These are phyloP conservation scores for Volvariella volvacea DNA, from an alignment of 1,284 basidiomycete genomes.

Conservation along the genomic window DNA sequence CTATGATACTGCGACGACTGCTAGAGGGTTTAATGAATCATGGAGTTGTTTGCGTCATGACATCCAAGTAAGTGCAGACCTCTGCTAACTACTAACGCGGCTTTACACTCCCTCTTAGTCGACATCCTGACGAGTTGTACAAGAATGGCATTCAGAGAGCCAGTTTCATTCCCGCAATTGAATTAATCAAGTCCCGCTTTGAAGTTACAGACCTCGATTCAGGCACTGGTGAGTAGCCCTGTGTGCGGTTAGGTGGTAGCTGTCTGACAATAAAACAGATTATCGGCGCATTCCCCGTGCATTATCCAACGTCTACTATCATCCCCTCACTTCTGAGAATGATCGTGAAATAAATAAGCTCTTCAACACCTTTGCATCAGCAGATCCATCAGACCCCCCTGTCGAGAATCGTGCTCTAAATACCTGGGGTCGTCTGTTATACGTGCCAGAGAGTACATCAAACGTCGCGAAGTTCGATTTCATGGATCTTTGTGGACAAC, in stretches of 20 bases:
- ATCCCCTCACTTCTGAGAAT: slow-evolving; percentile 68
- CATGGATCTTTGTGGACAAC: slow-evolving; percentile 81
- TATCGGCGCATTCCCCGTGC: slow-evolving; percentile 89
- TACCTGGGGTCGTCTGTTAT: slow-evolving; percentile 86
- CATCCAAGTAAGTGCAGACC: slow-evolving; percentile 74
- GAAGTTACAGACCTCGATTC: slow-evolving; percentile 91
- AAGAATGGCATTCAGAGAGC: slow-evolving; percentile 98
- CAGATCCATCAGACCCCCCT: slow-evolving; percentile 51
- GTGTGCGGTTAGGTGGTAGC: slow-evolving; percentile 1
- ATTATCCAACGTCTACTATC: slow-evolving; percentile 88
- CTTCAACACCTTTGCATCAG: slow-evolving; percentile 65
- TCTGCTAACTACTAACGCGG: background rate
- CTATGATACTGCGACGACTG: slow-evolving; percentile 93
- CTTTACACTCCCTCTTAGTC: slow-evolving; percentile 43
- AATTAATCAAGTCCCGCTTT: slow-evolving; percentile 84
- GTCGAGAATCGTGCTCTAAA: slow-evolving; percentile 60
- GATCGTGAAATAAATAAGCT: slow-evolving; percentile 73
- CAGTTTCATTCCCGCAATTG: slow-evolving; percentile 95
- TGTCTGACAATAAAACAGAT: slow-evolving; percentile 46
- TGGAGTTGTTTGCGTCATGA: slow-evolving; percentile 93
- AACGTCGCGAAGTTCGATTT: slow-evolving; percentile 87
- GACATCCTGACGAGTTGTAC: slow-evolving; percentile 95
- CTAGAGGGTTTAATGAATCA: slow-evolving; percentile 81
- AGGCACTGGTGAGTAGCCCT: slow-evolving; percentile 65
- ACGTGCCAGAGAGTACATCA: slow-evolving; percentile 74